These are phyloP conservation scores for Phytophthora constricta DNA, from an alignment of 352 stramenopile genomes.

Conservation along the genomic window DNA sequence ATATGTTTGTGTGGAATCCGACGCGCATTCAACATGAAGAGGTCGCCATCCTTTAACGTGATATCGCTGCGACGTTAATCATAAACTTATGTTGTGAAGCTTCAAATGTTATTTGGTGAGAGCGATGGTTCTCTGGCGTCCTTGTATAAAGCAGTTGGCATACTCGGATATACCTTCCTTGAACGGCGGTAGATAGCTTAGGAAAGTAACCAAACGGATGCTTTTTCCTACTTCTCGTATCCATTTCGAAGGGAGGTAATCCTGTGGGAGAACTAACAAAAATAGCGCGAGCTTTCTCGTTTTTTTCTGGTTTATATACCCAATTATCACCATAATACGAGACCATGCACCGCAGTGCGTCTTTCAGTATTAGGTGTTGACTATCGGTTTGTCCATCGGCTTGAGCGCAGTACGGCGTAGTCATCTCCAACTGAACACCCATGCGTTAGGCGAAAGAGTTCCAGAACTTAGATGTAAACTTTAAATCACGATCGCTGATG, in stretches of 20 bases:
- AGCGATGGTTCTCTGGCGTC: slow-evolving; percentile 14
- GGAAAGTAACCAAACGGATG: neutral
- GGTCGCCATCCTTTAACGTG: slow-evolving; percentile 13
- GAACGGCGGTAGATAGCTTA: neutral
- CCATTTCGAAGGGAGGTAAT: slow-evolving; percentile 19
- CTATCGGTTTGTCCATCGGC: slow-evolving; percentile 24
- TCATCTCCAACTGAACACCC: slow-evolving; percentile 25
- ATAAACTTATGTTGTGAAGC: slow-evolving; percentile 17
- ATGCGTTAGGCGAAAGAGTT: slow-evolving; percentile 22
- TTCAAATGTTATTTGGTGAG: slow-evolving; percentile 10
- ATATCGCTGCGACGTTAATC: slow-evolving; percentile 12
- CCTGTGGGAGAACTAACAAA: slow-evolving; percentile 7
- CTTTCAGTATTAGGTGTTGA: slow-evolving; percentile 19
- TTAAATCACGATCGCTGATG: slow-evolving; percentile 26
- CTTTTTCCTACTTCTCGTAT: too few species aligned
- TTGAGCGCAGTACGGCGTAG: slow-evolving; percentile 21
- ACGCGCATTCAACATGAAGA: slow-evolving; percentile 21
- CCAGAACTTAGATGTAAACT: slow-evolving; percentile 28
- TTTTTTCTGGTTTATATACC: slow-evolving; percentile 10
- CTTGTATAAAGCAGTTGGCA: slow-evolving; percentile 12
- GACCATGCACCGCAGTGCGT: slow-evolving; percentile 19
- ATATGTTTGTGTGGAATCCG: slow-evolving; percentile 7
- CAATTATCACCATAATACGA: slow-evolving; percentile 22
- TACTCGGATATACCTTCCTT: slow-evolving; percentile 11
- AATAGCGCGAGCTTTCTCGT: slow-evolving; percentile 28